These are phyloP conservation scores for Echeveria elegans DNA, from an alignment of 164 flowering plant genomes.

Conservation along the genomic window DNA sequence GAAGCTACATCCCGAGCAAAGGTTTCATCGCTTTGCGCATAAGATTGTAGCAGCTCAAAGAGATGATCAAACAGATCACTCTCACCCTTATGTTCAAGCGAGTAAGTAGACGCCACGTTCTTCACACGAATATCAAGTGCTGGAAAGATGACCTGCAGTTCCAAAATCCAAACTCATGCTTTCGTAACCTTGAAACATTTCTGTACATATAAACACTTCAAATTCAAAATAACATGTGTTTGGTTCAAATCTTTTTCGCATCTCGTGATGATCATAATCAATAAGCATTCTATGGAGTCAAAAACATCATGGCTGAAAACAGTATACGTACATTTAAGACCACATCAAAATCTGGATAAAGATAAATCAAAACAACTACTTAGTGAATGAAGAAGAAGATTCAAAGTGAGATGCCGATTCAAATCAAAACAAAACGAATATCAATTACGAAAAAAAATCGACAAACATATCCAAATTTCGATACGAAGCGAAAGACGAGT, in stretches of 20 bases:
- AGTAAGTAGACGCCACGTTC: slow-evolving; percentile 88
- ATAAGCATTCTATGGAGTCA: neutral
- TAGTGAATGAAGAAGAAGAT: neutral
- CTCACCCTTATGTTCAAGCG: slow-evolving; percentile 93
- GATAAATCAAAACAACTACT: neutral
- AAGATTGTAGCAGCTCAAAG: slow-evolving; percentile 57
- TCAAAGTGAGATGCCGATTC: slow-evolving; percentile 4
- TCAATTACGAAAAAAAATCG: neutral
- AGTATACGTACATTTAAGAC: neutral
- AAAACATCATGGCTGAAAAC: neutral
- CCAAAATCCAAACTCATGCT: slow-evolving; percentile 1
- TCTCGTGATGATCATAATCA: neutral
- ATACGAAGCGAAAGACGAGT: neutral
- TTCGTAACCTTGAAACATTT: neutral
- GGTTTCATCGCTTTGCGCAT: slow-evolving; percentile 46
- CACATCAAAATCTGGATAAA: neutral
- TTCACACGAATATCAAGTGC: slow-evolving; percentile 95
- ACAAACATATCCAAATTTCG: neutral
- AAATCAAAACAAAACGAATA: neutral
- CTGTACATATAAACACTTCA: neutral
- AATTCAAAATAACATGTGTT: no score
- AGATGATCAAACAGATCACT: slow-evolving; percentile 81
- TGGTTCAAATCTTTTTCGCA: neutral
- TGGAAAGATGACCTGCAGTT: slow-evolving; percentile 82
- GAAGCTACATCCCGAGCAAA: slow-evolving; percentile 81